Evolutionary conservation across 768 basidiomycete species (phyloP).

Genomic region (Russula foetens): DNA sequence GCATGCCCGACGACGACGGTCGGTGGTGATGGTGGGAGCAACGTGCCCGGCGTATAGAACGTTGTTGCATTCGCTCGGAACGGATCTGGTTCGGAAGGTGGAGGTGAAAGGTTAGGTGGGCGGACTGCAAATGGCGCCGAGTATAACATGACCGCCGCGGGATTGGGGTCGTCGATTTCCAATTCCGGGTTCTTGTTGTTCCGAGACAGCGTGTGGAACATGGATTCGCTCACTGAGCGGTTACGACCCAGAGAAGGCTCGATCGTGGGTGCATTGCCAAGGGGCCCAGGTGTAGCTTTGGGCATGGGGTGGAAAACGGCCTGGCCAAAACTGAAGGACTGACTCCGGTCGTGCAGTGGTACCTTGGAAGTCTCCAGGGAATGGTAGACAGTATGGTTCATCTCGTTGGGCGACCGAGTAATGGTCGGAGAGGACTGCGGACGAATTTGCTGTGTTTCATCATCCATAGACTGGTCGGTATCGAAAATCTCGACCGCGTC

Average conservation of each 20-base stretch:
- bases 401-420: neutral
- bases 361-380: constrained; percentile 24
- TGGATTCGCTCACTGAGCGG: constrained; percentile 56
- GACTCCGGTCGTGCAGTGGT: constrained; percentile 41
- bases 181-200: constrained; percentile 40
- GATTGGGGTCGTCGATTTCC: constrained; percentile 56
- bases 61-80: constrained; percentile 66
- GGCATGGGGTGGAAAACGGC: constrained; percentile 49
- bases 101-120: constrained; percentile 12
- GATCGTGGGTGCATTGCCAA: neutral
- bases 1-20: constrained; percentile 31
- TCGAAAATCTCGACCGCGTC: constrained; percentile 32
- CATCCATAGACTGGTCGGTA: constrained; percentile 21
- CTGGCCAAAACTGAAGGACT: constrained; percentile 64
- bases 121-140: constrained; percentile 17
- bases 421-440: constrained; percentile 3
- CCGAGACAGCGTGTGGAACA: constrained; percentile 50
- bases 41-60: constrained; percentile 68
- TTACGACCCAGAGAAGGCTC: constrained; percentile 30
- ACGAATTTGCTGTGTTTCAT: constrained; percentile 15
- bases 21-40: constrained; percentile 57
- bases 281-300: constrained; percentile 15
- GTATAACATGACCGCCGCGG: constrained; percentile 41
- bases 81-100: constrained; percentile 51
- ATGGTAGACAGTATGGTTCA: constrained; percentile 2